These are phyloP conservation scores for Oryza brachyantha DNA, from an alignment of 176 grass and related monocot species.

Conservation along the genomic window DNA sequence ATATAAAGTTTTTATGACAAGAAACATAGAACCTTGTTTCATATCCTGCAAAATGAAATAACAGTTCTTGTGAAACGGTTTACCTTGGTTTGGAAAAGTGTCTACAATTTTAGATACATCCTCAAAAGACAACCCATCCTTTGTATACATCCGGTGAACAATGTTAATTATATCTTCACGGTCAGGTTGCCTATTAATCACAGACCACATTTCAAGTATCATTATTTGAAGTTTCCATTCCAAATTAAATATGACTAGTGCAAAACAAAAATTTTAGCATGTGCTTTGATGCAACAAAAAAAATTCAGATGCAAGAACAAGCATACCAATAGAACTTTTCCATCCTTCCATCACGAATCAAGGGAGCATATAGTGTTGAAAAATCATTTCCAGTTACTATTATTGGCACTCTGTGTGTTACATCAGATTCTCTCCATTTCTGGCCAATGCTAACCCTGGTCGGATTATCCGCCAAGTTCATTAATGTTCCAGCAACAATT, in stretches of 20 bases:
- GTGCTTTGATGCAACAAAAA: not conserved
- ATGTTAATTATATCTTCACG: constrained; percentile 92
- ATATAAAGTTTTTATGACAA: not conserved
- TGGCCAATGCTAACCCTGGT: constrained; percentile 87
- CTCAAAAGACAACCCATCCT: constrained; percentile 71
- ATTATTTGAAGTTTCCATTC: not conserved
- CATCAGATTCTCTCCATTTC: constrained; percentile 88
- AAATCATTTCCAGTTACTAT: constrained; percentile 93
- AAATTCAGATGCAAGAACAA: constrained; percentile 13
- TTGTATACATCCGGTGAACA: constrained; percentile 81
- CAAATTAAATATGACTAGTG: not conserved
- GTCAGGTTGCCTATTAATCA: constrained; percentile 70
- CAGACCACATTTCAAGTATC: not conserved
- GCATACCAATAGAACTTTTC: constrained; percentile 92
- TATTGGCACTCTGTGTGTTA: constrained; percentile 76
- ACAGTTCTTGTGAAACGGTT: not conserved
- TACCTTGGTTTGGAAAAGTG: constrained; percentile 93
- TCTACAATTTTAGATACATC: constrained; percentile 70
- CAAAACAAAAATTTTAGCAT: constrained; percentile 1
- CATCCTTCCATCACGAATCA: constrained; percentile 91
- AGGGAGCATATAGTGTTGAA: constrained; percentile 90
- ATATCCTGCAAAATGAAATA: not conserved
- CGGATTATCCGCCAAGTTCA: constrained; percentile 95
- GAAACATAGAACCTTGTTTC: not conserved
- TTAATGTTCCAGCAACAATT: constrained; percentile 87